phyloP scores from a whole-genome alignment of 2,329 filamentous ascomycete species.

The Aspergillus novofumigatus region DNA sequence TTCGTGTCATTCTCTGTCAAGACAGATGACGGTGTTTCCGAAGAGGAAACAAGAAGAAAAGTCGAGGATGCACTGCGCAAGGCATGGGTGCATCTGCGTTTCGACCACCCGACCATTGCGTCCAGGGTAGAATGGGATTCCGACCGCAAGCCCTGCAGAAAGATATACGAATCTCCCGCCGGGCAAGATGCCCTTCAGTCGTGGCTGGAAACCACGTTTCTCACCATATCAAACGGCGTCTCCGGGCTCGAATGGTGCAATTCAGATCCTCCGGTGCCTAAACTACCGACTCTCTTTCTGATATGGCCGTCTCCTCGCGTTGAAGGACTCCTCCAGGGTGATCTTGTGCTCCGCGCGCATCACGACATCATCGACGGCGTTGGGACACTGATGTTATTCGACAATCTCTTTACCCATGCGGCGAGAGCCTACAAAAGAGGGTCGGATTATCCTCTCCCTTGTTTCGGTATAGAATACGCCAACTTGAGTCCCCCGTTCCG shows the following conservation, averaged over 20 bases:
- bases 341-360: slow-evolving; percentile 19
- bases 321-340: neutral
- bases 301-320: slow-evolving; percentile 4
- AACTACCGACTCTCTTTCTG: slow-evolving; percentile 21
- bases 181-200: neutral
- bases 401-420: slow-evolving; percentile 17
- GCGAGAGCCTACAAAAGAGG: slow-evolving; percentile 7
- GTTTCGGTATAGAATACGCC: slow-evolving; percentile 16
- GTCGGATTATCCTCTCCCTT: slow-evolving; percentile 1
- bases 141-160: slow-evolving; percentile 14
- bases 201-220: slow-evolving; percentile 19
- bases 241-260: slow-evolving; percentile 24
- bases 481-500: slow-evolving; percentile 21
- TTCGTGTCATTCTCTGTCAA: slow-evolving; percentile 25
- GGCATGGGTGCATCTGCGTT: slow-evolving; percentile 21
- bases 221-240: slow-evolving; percentile 6
- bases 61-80: slow-evolving; percentile 12
- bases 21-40: neutral
- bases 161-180: slow-evolving; percentile 16
- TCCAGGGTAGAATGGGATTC: slow-evolving; percentile 18
- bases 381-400: slow-evolving; percentile 17
- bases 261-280: slow-evolving; percentile 20
- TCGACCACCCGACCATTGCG: slow-evolving; percentile 22
- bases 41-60: neutral
- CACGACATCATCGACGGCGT: slow-evolving; percentile 24